Percentiles rank a stretch among this genome's conserved stretches.
Evolutionary conservation across 306 rosid genomes (phyloP).

Genomic region (Prunus mongolica): DNA sequence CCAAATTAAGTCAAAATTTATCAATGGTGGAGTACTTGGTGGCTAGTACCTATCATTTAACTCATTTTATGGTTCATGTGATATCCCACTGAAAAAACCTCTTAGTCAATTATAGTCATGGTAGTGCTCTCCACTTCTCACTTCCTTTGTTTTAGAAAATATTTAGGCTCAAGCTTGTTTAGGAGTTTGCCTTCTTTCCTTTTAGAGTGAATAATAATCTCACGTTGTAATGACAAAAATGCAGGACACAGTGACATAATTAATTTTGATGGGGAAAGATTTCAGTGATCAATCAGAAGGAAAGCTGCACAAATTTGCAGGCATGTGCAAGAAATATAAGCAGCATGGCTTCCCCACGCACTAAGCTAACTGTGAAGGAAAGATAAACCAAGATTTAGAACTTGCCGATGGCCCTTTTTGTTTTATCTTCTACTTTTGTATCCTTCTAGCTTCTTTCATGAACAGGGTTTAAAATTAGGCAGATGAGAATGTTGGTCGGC

Average conservation of each 20-base stretch:
- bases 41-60: slow-evolving; percentile 4
- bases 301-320: slow-evolving; percentile 6
- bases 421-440: neutral
- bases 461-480: neutral
- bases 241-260: slow-evolving; percentile 57
- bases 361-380: neutral
- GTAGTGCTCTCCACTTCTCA: neutral
- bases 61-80: neutral
- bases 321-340: neutral
- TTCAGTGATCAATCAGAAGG: slow-evolving; percentile 13
- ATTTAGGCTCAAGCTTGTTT: neutral
- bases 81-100: neutral
- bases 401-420: neutral
- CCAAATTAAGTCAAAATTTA: neutral
- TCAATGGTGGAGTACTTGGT: neutral
- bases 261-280: slow-evolving; percentile 42
- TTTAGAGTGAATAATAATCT: neutral
- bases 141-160: neutral
- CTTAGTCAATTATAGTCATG: neutral
- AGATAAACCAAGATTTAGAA: neutral
- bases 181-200: neutral
- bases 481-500: neutral
- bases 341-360: neutral
- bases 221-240: slow-evolving; percentile 17
- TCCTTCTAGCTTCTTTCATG: neutral